Evolutionary conservation across 1,284 basidiomycete genomes (phyloP).

Genomic region (Clitocybe nebularis): DNA sequence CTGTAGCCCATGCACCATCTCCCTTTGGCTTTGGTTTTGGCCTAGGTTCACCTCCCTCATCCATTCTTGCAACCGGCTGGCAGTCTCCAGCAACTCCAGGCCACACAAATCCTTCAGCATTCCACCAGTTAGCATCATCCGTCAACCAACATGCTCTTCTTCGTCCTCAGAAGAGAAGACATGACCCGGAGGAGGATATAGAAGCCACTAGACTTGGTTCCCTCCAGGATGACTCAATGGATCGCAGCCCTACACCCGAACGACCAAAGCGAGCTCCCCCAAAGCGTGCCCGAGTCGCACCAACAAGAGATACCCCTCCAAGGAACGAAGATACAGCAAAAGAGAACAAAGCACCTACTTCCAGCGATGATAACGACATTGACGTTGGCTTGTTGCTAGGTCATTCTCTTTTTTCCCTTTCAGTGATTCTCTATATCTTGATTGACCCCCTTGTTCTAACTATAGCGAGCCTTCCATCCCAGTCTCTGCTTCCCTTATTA

Average conservation of each 20-base stretch:
- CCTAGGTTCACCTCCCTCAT: conserved; percentile 40
- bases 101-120: conserved; percentile 45
- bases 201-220: conserved; percentile 23
- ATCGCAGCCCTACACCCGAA: conserved; percentile 77
- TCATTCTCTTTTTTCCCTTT: conserved; percentile 32
- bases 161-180: conserved; percentile 56
- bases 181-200: conserved; percentile 55
- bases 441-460: conserved; percentile 3
- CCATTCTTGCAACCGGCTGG: conserved; percentile 29
- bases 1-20: conserved; percentile 59
- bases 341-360: conserved; percentile 38
- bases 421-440: conserved; percentile 7
- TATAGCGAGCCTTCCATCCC: conserved; percentile 66
- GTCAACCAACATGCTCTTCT: conserved; percentile 31
- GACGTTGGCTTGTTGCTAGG: conserved; percentile 79
- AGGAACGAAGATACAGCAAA: conserved; percentile 38
- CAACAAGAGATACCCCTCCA: conserved; percentile 28
- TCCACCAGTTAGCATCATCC: conserved; percentile 47
- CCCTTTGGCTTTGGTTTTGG: conserved; percentile 72
- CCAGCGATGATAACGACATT: conserved; percentile 52
- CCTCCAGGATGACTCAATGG: conserved; percentile 65
- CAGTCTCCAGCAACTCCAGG: conserved; percentile 29
- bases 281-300: conserved; percentile 57
- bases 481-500: conserved; percentile 69
- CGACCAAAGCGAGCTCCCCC: conserved; percentile 61